Base-by-base conservation (phyloP, 306 rosid species). In the Vigna mungo region DNA sequence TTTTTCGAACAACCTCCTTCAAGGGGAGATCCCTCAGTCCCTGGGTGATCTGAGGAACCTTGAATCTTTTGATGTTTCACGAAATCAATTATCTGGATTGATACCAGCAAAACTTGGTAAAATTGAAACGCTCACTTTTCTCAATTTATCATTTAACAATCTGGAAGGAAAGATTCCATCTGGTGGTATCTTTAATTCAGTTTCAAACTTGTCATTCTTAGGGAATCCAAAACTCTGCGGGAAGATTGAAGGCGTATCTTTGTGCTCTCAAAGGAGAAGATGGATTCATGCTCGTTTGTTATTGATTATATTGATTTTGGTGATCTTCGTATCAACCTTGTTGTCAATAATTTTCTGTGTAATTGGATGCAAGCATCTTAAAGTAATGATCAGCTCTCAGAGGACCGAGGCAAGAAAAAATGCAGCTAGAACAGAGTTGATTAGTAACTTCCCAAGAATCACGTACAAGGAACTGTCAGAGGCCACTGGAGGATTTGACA, bases 401-500 rank as follows among this genome's bases (percentile, higher is more conserved):
- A 75, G 53, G 75, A 74, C 74, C 7, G 76, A 67, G 48, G 39
- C 61, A 2, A 64, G 48, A 3, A 75, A 74, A 68, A 84, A 71
- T 32, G 71, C 87, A 68, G 72, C 75, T 16, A 60, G 78, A 73
- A 87, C 85, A 13, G 93, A 91, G 52, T 15, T 81, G 68, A 63
- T 82, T 18, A 78, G 46, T 63, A 89, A 86, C 75, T 84, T 87
- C 80, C 96, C 89, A 68, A 89, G 93, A 76, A 86, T 89, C 56
- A 87, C 90, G 23, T 78, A 85, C 25, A 79, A 90, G 76, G 92
- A 89, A 78, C 76, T 91, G 20, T 87, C 89, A 18, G 92, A 91
- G 21, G 93, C 92, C 56, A 91, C 91, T 1, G 78, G 46, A 39
- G 89, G 93, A 69, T 91, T 89, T 83, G 90, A 87, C 56, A 84